Percentiles rank a stretch among this genome's conserved stretches.
phyloP scores from a whole-genome alignment of 129 eudicot species.

The Centaurea solstitialis region DNA sequence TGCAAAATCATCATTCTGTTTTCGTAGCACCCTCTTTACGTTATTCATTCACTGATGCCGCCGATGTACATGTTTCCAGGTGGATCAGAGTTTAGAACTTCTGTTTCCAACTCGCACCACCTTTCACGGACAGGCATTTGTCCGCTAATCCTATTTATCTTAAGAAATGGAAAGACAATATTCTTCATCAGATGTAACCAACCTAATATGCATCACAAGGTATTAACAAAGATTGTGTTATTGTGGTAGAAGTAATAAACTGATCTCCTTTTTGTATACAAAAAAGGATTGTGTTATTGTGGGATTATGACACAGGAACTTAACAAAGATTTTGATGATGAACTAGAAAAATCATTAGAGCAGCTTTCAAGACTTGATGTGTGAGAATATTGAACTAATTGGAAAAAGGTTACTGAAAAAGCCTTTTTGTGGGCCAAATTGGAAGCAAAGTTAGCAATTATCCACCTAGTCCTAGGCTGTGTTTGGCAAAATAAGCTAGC shows the following conservation, averaged over 20 bases:
- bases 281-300: not conserved
- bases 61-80: not conserved
- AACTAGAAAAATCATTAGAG: conserved; percentile 49
- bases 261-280: not conserved
- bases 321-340: conserved; percentile 48
- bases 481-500: too few species aligned
- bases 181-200: conserved; percentile 14
- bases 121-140: not conserved
- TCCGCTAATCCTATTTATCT: not conserved
- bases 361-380: conserved; percentile 52
- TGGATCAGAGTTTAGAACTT: not conserved
- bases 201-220: conserved; percentile 1
- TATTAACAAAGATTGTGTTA: not conserved
- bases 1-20: not conserved
- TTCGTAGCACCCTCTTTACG: not conserved
- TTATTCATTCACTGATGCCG: not conserved
- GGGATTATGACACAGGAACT: conserved; percentile 34
- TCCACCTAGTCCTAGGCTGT: conserved; percentile 48
- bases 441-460: conserved; percentile 73
- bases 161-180: conserved; percentile 26
- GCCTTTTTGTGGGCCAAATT: conserved; percentile 43
- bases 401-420: conserved; percentile 54
- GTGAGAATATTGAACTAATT: conserved; percentile 53
- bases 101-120: not conserved
- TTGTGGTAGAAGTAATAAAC: conserved; percentile 35